These are phyloP conservation scores for Starmera pachycereana DNA, from an alignment of 805 yeast genomes.

Conservation along the genomic window DNA sequence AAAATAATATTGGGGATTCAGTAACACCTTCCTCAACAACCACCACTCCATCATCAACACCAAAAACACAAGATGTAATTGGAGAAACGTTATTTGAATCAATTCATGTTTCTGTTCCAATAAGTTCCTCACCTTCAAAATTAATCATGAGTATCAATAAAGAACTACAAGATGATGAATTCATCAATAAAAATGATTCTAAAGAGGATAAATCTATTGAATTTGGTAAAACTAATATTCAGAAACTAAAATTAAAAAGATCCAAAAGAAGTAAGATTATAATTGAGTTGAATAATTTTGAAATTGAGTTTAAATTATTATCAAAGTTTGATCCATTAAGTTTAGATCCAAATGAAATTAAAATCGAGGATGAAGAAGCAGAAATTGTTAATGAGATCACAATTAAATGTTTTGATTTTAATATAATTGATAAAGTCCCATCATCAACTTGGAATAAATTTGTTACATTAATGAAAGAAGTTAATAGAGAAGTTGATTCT, in stretches of 20 bases:
- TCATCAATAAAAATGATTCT: constrained; percentile 9
- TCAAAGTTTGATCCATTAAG: constrained; percentile 37
- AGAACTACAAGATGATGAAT: constrained; percentile 28
- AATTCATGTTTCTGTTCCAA: constrained; percentile 56
- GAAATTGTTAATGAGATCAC: constrained; percentile 40
- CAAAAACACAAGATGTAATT: constrained; percentile 21
- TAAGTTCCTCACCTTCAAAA: constrained; percentile 29
- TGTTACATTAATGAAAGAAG: constrained; percentile 54
- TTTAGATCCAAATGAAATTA: constrained; percentile 14
- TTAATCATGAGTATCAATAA: constrained; percentile 46
- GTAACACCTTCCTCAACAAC: background rate
- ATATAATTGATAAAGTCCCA: constrained; percentile 66
- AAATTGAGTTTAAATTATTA: constrained; percentile 33
- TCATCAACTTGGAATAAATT: constrained; percentile 89
- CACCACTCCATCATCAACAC: constrained; percentile 1
- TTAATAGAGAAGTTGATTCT: constrained; percentile 58
- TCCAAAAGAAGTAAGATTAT: constrained; percentile 51
- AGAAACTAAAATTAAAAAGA: constrained; percentile 50
- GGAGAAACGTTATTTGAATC: constrained; percentile 72
- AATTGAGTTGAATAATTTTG: constrained; percentile 45
- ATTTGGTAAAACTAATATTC: constrained; percentile 18
- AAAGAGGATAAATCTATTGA: constrained; percentile 8
- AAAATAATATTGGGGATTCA: background rate
- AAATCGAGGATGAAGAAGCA: constrained; percentile 20
- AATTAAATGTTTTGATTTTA: constrained; percentile 42